Evolutionary conservation across 2,329 filamentous ascomycete species (phyloP).

Genomic region (Teratosphaeria pseudoeucalypti): DNA sequence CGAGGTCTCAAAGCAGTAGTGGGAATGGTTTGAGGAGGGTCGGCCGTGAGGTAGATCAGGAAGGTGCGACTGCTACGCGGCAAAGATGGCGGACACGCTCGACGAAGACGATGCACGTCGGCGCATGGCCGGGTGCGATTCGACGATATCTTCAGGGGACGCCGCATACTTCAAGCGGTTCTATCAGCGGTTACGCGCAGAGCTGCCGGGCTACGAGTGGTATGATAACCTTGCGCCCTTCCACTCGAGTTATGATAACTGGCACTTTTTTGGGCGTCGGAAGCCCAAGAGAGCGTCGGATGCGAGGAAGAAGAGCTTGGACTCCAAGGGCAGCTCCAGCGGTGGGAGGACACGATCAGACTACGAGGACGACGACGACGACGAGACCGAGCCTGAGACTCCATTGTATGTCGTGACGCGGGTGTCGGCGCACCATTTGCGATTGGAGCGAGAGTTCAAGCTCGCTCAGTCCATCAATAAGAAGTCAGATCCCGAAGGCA

Average conservation of each 20-base stretch:
- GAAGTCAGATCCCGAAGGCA: constrained; percentile 42
- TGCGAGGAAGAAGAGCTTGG: constrained; percentile 18
- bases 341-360: constrained; percentile 16
- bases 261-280: constrained; percentile 44
- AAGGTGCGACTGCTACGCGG: background rate
- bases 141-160: background rate
- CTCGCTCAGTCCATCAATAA: constrained; percentile 61
- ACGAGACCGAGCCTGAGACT: constrained; percentile 20
- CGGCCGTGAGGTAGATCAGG: background rate
- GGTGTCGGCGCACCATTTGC: constrained; percentile 69
- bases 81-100: background rate
- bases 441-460: constrained; percentile 80
- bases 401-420: constrained; percentile 58
- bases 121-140: background rate
- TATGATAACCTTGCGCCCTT: constrained; percentile 32
- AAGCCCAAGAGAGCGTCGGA: constrained; percentile 41
- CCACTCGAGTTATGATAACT: constrained; percentile 68
- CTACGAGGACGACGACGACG: constrained; percentile 11
- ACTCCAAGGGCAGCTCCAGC: constrained; percentile 13
- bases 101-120: background rate
- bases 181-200: constrained; percentile 24
- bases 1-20: background rate
- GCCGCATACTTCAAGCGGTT: constrained; percentile 14
- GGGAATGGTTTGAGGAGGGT: background rate
- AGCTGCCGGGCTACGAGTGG: constrained; percentile 26